Evolutionary conservation across 305 asterid genomes (phyloP), one percentile per base, ranked within the genome.

Genomic region (Fraxinus nigra): DNA sequence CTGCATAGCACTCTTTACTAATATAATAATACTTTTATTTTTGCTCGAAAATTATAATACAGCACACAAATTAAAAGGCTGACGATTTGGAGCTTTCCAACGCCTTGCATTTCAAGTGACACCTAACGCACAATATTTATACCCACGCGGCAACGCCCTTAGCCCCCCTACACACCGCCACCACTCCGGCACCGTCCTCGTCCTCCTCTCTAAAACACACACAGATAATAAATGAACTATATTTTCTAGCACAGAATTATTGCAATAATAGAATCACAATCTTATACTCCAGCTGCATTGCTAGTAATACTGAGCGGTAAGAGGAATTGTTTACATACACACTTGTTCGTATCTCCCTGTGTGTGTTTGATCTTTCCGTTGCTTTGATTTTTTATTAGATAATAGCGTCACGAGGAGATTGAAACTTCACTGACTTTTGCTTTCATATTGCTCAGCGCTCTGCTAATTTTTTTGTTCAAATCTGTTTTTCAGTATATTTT

Each of bases 81-180:
- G 83, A 77, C 63, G 72, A 72, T 78, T 85, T 79, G 87, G 84
- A 82, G 85, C 84, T 54, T 79, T 82, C 75, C 87, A 85, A 79
- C 87, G 81, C 63, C 85, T 78, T 82, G 83, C 84, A 82, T 76
- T 82, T 82, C 80, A 85, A 82, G 84, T 54, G 85, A 48, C 87
- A 85, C 82, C 85, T 67, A 79, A 82, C 77, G 79, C 81, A 78
- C 77, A 85, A 65, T 81, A 74, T 81, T 75, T 72, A 78, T 59
- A 78, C 51, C 78, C 75, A 13, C 20, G 30, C 30, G 30, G 30
- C 30, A 28, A 28, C 30, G 1, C 76, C 40, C 38, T 26, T 4
- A 72, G 34, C n/a, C 18, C 5, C 65, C 2, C 38, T 3, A 16
- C 24, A 40, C 28, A 33, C 76, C 33, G 32, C 69, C 22, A 73